phyloP scores from a whole-genome alignment of 805 yeast species.

The Kluyveromyces lactis region DNA sequence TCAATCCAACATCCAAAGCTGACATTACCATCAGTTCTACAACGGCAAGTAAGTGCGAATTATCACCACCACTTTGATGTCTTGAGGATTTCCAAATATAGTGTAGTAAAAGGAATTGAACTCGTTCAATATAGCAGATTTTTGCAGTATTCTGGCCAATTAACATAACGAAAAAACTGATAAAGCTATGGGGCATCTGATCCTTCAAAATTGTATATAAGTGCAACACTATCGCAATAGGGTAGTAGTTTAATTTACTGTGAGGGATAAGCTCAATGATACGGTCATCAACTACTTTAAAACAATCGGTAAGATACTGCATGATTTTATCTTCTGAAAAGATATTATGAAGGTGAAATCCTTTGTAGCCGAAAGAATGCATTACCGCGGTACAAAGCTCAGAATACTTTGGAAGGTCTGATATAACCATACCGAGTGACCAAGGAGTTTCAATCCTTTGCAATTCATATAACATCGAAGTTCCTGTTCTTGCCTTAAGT shows the following conservation, averaged over 20 bases:
- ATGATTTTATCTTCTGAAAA: not conserved
- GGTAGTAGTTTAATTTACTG: constrained; percentile 20
- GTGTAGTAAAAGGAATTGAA: constrained; percentile 21
- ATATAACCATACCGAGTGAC: constrained; percentile 1
- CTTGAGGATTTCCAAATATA: constrained; percentile 11
- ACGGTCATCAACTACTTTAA: not conserved
- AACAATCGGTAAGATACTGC: not conserved
- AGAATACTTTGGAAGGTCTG: constrained; percentile 7
- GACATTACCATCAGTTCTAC: constrained; percentile 12
- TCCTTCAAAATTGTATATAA: constrained; percentile 13
- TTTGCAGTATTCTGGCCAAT: constrained; percentile 24
- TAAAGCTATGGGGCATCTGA: constrained; percentile 14
- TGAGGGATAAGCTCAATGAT: constrained; percentile 4
- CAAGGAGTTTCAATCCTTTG: constrained; percentile 8
- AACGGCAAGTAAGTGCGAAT: constrained; percentile 14
- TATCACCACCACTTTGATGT: constrained; percentile 19
- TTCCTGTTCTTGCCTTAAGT: constrained; percentile 15
- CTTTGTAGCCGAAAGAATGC: not conserved
- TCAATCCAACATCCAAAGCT: constrained; percentile 18
- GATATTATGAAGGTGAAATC: not conserved
- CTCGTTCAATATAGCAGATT: constrained; percentile 21
- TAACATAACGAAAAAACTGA: constrained; percentile 15
- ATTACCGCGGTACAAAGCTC: constrained; percentile 9
- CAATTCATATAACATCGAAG: constrained; percentile 15
- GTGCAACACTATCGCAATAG: constrained; percentile 21